Evolutionary conservation across 2,329 filamentous ascomycete species (phyloP).

Genomic region (Alternaria tenuissima): DNA sequence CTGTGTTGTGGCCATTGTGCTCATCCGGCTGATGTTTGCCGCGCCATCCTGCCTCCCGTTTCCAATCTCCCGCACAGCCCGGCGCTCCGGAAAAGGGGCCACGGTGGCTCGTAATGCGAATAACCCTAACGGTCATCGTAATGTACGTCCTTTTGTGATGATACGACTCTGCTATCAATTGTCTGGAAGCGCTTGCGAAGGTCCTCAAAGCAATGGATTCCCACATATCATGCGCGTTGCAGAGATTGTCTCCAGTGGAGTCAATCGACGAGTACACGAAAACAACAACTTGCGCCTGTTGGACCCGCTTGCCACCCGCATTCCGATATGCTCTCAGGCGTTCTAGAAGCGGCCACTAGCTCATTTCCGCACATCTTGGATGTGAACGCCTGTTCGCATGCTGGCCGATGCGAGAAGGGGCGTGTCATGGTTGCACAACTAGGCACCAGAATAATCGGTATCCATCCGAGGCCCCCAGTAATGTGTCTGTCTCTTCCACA

Average conservation of each 20-base stretch:
- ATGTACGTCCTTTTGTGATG: not conserved
- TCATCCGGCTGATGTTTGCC: slow-evolving; percentile 2
- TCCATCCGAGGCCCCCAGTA: slow-evolving; percentile 17
- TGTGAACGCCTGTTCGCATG: slow-evolving; percentile 22
- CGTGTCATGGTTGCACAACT: slow-evolving; percentile 16
- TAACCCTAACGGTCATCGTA: slow-evolving; percentile 8
- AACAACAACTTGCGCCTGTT: slow-evolving; percentile 8
- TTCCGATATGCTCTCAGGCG: slow-evolving; percentile 11
- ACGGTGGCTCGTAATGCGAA: slow-evolving; percentile 6
- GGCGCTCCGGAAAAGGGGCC: slow-evolving; percentile 17
- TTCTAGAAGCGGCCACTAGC: slow-evolving; percentile 29
- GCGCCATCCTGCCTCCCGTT: slow-evolving; percentile 10
- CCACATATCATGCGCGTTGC: not conserved
- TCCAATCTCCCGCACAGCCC: slow-evolving; percentile 19
- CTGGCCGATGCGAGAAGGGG: slow-evolving; percentile 26
- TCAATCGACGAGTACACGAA: slow-evolving; percentile 1
- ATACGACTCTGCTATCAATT: not conserved
- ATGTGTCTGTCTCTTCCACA: slow-evolving; percentile 13
- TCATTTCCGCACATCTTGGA: slow-evolving; percentile 21
- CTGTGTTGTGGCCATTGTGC: not conserved
- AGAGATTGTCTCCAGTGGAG: not conserved
- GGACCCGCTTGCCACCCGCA: slow-evolving; percentile 9
- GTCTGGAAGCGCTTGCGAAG: not conserved
- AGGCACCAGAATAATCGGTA: slow-evolving; percentile 16
- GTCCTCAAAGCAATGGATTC: not conserved